These are phyloP conservation scores for Juncus inflexus DNA, from an alignment of 176 grass and related monocot genomes.

Conservation along the genomic window DNA sequence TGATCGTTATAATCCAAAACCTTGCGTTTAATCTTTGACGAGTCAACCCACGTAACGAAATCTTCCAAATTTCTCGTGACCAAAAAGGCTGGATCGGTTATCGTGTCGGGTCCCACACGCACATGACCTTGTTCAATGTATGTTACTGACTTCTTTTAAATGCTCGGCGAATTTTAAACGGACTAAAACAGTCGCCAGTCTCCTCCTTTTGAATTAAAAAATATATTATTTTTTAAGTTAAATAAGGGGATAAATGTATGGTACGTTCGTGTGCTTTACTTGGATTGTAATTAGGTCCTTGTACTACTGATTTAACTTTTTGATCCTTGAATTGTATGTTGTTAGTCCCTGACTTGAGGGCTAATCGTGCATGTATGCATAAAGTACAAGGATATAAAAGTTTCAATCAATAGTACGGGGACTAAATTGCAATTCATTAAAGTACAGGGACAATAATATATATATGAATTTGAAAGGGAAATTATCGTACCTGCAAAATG, in stretches of 20 bases:
- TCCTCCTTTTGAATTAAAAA: slow-evolving; percentile 36
- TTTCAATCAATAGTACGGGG: too few species aligned
- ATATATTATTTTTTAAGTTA: too few species aligned
- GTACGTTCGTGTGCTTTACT: too few species aligned
- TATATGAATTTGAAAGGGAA: background rate
- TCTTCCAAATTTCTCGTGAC: slow-evolving; percentile 98
- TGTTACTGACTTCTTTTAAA: slow-evolving; percentile 72
- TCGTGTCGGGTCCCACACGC: slow-evolving; percentile 61
- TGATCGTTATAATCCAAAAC: slow-evolving; percentile 56
- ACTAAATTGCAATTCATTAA: too few species aligned
- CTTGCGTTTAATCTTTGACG: slow-evolving; percentile 73
- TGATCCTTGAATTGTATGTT: too few species aligned
- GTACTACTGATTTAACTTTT: too few species aligned
- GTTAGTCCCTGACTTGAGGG: too few species aligned
- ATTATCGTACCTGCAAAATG: slow-evolving; percentile 79
- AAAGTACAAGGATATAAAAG: too few species aligned
- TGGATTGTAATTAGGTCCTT: too few species aligned
- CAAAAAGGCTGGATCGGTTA: slow-evolving; percentile 74
- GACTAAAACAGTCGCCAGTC: slow-evolving; percentile 69
- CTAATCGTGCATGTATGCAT: too few species aligned
- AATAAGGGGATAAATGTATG: too few species aligned
- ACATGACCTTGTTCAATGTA: slow-evolving; percentile 86
- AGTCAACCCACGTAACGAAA: slow-evolving; percentile 89
- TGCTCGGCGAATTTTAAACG: slow-evolving; percentile 87
- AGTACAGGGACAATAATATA: background rate